Conservation (phyloP, 768 basidiomycete species). For the Rhizopogon rudus region DNA sequence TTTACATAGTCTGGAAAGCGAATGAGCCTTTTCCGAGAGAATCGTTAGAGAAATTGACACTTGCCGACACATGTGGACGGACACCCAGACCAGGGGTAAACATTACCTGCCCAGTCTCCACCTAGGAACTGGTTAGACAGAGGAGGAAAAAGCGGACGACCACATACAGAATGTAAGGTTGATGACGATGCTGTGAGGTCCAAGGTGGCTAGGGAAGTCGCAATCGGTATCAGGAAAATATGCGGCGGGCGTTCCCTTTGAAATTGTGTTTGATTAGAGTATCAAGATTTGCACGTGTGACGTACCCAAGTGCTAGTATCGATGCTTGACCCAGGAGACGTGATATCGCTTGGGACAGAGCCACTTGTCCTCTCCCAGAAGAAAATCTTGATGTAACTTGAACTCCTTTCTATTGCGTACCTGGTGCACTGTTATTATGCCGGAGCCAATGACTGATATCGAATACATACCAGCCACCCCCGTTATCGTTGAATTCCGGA, state of each 20-base stretch:
- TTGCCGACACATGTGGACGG: conserved; percentile 23
- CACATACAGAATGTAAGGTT: conserved; percentile 34
- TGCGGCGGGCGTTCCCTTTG: conserved; percentile 53
- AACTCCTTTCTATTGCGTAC: conserved; percentile 31
- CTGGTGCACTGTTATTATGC: conserved; percentile 7
- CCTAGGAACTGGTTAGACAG: conserved; percentile 8
- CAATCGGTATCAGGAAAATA: conserved; percentile 59
- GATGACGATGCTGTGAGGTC: conserved; percentile 59
- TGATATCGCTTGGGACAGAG: conserved; percentile 31
- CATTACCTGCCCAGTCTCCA: conserved; percentile 25
- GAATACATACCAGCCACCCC: conserved; percentile 31
- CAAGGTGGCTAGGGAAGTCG: conserved; percentile 49
- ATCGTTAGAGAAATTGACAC: not conserved
- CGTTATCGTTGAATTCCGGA: conserved; percentile 28
- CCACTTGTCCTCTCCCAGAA: conserved; percentile 36
- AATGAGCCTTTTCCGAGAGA: not conserved
- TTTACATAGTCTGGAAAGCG: conserved; percentile 25
- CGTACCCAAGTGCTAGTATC: conserved; percentile 22
- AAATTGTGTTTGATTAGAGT: not conserved
- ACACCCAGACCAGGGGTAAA: conserved; percentile 17
- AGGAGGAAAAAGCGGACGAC: conserved; percentile 7
- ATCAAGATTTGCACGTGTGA: not conserved
- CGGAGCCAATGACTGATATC: not conserved
- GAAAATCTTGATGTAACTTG: conserved; percentile 29
- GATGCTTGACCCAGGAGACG: conserved; percentile 12